Evolutionary conservation across 2,329 filamentous ascomycete species (phyloP).

Genomic region (Penicillium freii): DNA sequence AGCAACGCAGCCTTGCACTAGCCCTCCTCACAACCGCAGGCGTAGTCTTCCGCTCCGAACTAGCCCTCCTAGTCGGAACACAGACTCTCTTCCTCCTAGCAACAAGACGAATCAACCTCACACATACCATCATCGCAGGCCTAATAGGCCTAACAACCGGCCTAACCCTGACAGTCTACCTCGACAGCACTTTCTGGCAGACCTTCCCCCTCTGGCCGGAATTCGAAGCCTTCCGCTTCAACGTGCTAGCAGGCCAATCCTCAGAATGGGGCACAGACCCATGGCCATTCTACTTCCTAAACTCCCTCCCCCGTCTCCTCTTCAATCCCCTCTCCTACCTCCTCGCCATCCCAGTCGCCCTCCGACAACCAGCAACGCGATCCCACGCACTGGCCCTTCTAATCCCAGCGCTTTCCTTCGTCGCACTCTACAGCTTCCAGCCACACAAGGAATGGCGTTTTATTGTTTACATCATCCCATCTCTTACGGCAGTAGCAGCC

Average conservation of each 20-base stretch:
- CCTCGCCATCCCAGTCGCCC: conserved; percentile 51
- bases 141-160: conserved; percentile 67
- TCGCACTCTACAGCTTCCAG: conserved; percentile 78
- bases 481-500: conserved; percentile 73
- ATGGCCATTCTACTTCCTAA: conserved; percentile 82
- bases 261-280: conserved; percentile 85
- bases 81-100: conserved; percentile 65
- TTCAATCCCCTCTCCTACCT: conserved; percentile 70
- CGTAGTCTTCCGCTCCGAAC: conserved; percentile 83
- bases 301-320: conserved; percentile 76
- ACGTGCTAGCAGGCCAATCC: conserved; percentile 78
- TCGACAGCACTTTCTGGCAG: conserved; percentile 97
- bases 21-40: conserved; percentile 76
- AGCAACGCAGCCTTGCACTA: conserved; percentile 63
- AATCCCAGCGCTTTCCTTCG: conserved; percentile 68
- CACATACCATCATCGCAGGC: conserved; percentile 63
- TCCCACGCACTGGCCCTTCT: conserved; percentile 55
- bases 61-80: conserved; percentile 74
- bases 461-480: conserved; percentile 82
- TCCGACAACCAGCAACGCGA: conserved; percentile 53
- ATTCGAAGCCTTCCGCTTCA: conserved; percentile 84
- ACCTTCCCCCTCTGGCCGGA: conserved; percentile 79
- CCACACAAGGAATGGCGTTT: conserved; percentile 97
- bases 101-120: conserved; percentile 53
- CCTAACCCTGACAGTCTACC: conserved; percentile 66